Conservation (phyloP, 1,284 basidiomycete genomes). For the Pterula multifida region DNA sequence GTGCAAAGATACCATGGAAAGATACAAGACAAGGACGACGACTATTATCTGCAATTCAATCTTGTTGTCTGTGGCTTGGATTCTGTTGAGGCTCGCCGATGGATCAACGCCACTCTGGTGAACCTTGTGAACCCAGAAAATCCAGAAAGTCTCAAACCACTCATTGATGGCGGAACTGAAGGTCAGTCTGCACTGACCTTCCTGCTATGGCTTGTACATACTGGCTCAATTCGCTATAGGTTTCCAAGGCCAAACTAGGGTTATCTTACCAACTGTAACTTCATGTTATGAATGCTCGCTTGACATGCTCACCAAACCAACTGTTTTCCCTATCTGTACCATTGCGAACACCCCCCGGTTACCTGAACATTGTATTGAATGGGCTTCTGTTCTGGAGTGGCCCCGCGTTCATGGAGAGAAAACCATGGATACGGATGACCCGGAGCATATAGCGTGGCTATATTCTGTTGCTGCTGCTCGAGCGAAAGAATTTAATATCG, state of each 20-base stretch:
- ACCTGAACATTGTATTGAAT: conserved; percentile 99
- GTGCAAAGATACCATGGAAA: conserved; percentile 78
- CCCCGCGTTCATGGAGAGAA: conserved; percentile 88
- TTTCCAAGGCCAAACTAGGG: conserved; percentile 97
- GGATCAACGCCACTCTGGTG: conserved; percentile 98
- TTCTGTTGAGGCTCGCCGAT: conserved; percentile 90
- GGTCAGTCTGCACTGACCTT: conserved; percentile 58
- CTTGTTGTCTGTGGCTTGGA: conserved; percentile 97
- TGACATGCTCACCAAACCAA: conserved; percentile 97
- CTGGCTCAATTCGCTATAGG: conserved; percentile 35
- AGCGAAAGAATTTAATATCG: conserved; percentile 89
- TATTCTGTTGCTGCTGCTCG: conserved; percentile 71
- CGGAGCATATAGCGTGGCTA: conserved; percentile 94
- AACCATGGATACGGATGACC: conserved; percentile 93
- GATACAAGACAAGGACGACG: conserved; percentile 95
- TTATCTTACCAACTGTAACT: conserved; percentile 91
- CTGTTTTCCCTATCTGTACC: conserved; percentile 96
- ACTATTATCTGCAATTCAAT: conserved; percentile 97
- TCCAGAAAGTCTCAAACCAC: conserved; percentile 90
- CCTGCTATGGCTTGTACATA: conserved; percentile 37
- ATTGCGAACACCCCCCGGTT: conserved; percentile 98
- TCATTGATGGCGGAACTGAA: conserved; percentile 98
- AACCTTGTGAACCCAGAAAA: conserved; percentile 86
- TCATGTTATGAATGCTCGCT: conserved; percentile 98
- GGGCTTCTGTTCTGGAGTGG: conserved; percentile 99